Conservation (phyloP, 352 stramenopile genomes). For the Globisporangium spinosum region DNA sequence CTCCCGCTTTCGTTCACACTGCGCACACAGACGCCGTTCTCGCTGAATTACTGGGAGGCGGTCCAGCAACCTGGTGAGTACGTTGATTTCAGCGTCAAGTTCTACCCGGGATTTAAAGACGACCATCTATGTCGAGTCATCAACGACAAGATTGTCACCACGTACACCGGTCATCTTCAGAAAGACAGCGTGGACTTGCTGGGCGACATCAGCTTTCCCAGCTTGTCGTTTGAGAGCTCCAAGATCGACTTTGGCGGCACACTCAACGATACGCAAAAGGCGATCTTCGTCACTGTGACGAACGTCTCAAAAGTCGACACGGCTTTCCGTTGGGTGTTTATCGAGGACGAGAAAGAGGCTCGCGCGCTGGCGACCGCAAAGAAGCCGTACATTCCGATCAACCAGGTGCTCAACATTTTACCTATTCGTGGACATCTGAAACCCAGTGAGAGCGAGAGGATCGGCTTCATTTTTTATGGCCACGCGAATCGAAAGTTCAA, state of each 20-base stretch:
- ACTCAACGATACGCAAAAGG: constrained; percentile 94
- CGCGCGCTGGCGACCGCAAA: constrained; percentile 50
- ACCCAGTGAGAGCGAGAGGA: constrained; percentile 86
- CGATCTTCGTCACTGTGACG: constrained; percentile 76
- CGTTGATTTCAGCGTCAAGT: constrained; percentile 86
- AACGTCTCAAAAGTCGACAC: constrained; percentile 91
- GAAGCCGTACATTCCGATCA: constrained; percentile 88
- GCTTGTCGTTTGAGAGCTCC: constrained; percentile 89
- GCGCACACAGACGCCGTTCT: constrained; percentile 88
- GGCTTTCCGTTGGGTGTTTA: constrained; percentile 91
- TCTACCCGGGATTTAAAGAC: constrained; percentile 92
- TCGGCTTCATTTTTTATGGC: constrained; percentile 94
- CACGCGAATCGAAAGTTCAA: constrained; percentile 91
- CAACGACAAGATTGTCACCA: constrained; percentile 78
- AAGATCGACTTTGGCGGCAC: constrained; percentile 93
- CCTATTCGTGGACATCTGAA: constrained; percentile 86
- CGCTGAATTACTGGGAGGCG: constrained; percentile 89
- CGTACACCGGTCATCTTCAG: constrained; percentile 89
- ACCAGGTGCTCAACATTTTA: constrained; percentile 94
- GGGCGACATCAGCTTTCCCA: constrained; percentile 93
- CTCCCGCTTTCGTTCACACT: constrained; percentile 91
- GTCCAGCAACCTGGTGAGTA: constrained; percentile 76
- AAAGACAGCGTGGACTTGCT: constrained; percentile 86
- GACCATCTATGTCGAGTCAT: constrained; percentile 88
- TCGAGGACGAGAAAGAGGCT: constrained; percentile 88